Evolutionary conservation across 768 basidiomycete genomes (phyloP).

Genomic region (Xerocomus brunneocitrinus): DNA sequence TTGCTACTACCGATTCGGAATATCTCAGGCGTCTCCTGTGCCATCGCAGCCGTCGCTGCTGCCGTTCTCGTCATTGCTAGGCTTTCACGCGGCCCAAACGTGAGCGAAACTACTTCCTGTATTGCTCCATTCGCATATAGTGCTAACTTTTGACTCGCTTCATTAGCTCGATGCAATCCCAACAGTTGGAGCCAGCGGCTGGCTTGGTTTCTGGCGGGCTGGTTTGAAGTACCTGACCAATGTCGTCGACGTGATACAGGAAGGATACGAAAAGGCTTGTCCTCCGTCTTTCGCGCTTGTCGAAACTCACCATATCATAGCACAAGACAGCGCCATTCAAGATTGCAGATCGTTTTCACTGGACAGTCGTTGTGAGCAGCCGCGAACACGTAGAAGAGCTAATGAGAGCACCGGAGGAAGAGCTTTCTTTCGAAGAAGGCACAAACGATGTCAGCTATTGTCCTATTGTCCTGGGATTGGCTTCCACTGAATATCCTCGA

Average conservation of each 20-base stretch:
- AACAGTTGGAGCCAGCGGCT: conserved; percentile 21
- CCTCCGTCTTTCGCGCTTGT: not conserved
- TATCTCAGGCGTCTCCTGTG: not conserved
- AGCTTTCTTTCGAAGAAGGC: conserved; percentile 21
- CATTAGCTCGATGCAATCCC: conserved; percentile 25
- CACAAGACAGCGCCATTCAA: conserved; percentile 28
- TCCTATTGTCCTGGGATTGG: not conserved
- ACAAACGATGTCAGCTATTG: conserved; percentile 30
- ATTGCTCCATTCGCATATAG: not conserved
- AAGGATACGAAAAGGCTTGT: conserved; percentile 29
- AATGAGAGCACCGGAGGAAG: conserved; percentile 35
- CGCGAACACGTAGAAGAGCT: conserved; percentile 35
- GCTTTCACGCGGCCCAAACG: not conserved
- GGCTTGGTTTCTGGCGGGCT: conserved; percentile 23
- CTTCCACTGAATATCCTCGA: not conserved
- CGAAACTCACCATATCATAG: conserved; percentile 7
- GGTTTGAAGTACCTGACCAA: conserved; percentile 9
- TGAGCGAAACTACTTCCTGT: not conserved
- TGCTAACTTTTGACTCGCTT: not conserved
- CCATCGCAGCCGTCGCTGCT: not conserved
- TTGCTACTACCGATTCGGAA: too few relatives aligned
- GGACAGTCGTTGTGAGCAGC: conserved; percentile 37
- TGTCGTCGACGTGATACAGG: conserved; percentile 20
- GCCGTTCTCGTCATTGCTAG: not conserved
- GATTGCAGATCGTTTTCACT: conserved; percentile 24